Evolutionary conservation across 2,329 filamentous ascomycete genomes (phyloP).

Genomic region (Fusarium sp.): DNA sequence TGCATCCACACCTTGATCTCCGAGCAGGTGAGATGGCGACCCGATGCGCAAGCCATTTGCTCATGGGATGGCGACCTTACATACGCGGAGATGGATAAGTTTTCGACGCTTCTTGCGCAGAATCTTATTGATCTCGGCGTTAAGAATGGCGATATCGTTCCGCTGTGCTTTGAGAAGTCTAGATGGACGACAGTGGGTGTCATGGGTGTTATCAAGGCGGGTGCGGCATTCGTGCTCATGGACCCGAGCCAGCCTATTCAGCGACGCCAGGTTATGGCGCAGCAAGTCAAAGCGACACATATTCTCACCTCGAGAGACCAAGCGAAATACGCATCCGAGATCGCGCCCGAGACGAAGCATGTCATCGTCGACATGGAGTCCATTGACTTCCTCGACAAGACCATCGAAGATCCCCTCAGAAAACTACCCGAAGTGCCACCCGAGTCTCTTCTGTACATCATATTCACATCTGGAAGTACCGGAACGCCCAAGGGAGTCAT

Average conservation of each 20-base stretch:
- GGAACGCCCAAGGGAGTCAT: constrained; percentile 73
- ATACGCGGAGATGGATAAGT: constrained; percentile 42
- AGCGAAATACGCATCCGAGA: constrained; percentile 26
- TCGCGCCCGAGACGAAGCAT: constrained; percentile 34
- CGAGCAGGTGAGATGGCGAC: constrained; percentile 39
- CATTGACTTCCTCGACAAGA: constrained; percentile 27
- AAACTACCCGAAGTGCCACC: constrained; percentile 55
- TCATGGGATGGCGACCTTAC: constrained; percentile 50
- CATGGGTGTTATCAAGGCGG: constrained; percentile 49
- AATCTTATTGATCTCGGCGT: constrained; percentile 41
- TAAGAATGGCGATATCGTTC: constrained; percentile 43
- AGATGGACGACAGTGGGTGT: constrained; percentile 47
- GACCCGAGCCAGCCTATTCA: constrained; percentile 45
- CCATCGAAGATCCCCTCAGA: constrained; percentile 22
- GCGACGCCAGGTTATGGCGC: constrained; percentile 39
- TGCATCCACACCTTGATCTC: constrained; percentile 44
- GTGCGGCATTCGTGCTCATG: constrained; percentile 49
- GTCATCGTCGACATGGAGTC: constrained; percentile 30
- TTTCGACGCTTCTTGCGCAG: constrained; percentile 41
- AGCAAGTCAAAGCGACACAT: constrained; percentile 34
- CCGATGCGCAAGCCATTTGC: constrained; percentile 44
- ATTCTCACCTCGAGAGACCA: constrained; percentile 39
- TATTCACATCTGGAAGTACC: constrained; percentile 74
- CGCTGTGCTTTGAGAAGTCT: constrained; percentile 50
- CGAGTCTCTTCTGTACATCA: constrained; percentile 62